Evolutionary conservation across 495 filamentous ascomycete genomes (phyloP), one percentile per base, ranked within the genome.

Genomic region (Lasiosphaeria hispida): DNA sequence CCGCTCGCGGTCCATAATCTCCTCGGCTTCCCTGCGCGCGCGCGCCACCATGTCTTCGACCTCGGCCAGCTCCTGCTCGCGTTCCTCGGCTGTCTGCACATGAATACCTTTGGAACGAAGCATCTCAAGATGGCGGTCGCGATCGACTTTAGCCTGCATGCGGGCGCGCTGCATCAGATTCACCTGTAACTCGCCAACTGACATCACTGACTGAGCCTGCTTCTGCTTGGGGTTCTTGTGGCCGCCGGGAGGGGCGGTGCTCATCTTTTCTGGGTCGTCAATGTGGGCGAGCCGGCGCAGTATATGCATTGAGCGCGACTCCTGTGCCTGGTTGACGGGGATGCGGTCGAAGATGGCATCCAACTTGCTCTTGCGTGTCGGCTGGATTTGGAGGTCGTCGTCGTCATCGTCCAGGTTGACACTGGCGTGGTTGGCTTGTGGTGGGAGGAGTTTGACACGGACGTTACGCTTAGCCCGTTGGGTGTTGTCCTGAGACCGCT

Each of bases 11-110:
- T 86, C 83, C 64, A 86, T 86, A 49, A 99, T 87, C 47, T 87
- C 85, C 47, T 90, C 83, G 11, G 85, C 91, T 67, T 97, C 90
- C 59, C 82, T 77, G 40, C 92, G 80, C 17, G 92, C 94, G 61
- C 86, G 90, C 30, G 92, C 87, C 35, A 98, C 78, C 38, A 97
- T 78, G 61, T 96, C 85, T 59, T 97, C 95, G 17, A 96, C 82
- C 57, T 92, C 84, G 23, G 87, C 85, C 66, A 83, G 63, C 67
- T 93, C 87, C 10, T 85, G 84, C 60, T 88, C 86, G 56, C 89
- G 80, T 62, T 99, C 92, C 69, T 96, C 94, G 4, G 85, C 83
- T 1, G 90, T 96, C 62, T 89, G 87, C n/a, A 97, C 77, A 41
- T 88, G 75, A 13, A 97, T 78, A 34, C 94, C 94, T 67, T 87